Percentiles rank a stretch among this genome's conserved stretches.
These are phyloP conservation scores for Tinospora cordifolia DNA, from an alignment of 164 flowering plant species.

Conservation along the genomic window DNA sequence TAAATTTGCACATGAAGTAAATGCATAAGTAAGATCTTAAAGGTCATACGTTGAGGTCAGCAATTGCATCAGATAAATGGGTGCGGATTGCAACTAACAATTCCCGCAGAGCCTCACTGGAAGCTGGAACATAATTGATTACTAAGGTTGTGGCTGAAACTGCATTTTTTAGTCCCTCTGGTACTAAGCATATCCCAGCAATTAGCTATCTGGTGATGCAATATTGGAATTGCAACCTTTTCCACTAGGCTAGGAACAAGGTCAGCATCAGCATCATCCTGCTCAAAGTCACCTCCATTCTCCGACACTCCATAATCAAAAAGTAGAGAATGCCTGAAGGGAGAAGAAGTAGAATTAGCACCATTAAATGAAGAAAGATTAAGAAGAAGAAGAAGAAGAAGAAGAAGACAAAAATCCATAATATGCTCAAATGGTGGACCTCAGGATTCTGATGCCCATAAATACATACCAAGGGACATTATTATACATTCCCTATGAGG, in stretches of 20 bases:
- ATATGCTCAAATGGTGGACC: not conserved
- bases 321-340: conserved; percentile 67
- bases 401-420: not conserved
- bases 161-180: conserved; percentile 63
- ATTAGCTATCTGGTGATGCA: conserved; percentile 72
- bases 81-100: conserved; percentile 52
- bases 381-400: not conserved
- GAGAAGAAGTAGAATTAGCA: not conserved
- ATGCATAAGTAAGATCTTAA: not conserved
- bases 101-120: conserved; percentile 61
- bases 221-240: conserved; percentile 77
- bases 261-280: conserved; percentile 72
- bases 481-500: not conserved
- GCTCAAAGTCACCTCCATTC: conserved; percentile 37
- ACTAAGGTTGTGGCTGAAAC: conserved; percentile 70
- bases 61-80: conserved; percentile 69
- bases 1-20: not conserved
- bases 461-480: not conserved
- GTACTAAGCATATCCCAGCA: conserved; percentile 96
- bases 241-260: conserved; percentile 83
- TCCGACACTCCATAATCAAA: conserved; percentile 69
- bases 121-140: conserved; percentile 50
- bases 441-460: not conserved
- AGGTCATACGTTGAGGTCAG: conserved; percentile 46
- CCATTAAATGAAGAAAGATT: not conserved